These are phyloP conservation scores for Butyriboletus loyo DNA, from an alignment of 768 basidiomycete species.

Conservation along the genomic window DNA sequence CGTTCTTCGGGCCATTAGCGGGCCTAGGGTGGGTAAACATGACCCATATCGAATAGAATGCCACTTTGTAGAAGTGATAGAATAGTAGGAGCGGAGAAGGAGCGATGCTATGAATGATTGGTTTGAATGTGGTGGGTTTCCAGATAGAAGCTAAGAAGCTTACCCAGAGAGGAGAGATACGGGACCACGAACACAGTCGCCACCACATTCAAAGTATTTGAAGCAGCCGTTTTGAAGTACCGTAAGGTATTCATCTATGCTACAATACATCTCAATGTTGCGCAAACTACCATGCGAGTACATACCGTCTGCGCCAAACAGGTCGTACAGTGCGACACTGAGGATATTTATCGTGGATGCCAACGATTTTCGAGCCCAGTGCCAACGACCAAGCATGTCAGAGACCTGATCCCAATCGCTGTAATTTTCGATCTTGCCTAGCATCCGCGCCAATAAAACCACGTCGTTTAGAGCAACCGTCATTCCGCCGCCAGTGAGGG, in stretches of 20 bases:
- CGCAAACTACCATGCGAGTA: constrained; percentile 8
- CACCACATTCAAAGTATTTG: constrained; percentile 95
- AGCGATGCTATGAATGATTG: constrained; percentile 50
- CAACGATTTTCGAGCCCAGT: constrained; percentile 82
- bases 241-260: constrained; percentile 54
- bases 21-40: constrained; percentile 68
- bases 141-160: constrained; percentile 21
- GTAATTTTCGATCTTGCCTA: constrained; percentile 44
- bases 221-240: constrained; percentile 85
- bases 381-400: constrained; percentile 64
- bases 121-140: neutral
- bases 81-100: constrained; percentile 79
- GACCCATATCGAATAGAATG: constrained; percentile 90
- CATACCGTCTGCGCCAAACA: constrained; percentile 92
- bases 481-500: constrained; percentile 97
- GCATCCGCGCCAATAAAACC: constrained; percentile 62
- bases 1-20: neutral
- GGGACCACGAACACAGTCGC: constrained; percentile 83
- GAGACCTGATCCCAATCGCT: constrained; percentile 52
- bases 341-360: constrained; percentile 89
- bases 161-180: constrained; percentile 89
- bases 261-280: constrained; percentile 1
- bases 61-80: constrained; percentile 93
- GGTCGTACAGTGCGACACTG: constrained; percentile 87
- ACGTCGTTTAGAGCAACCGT: constrained; percentile 91